Evolutionary conservation across 441 rosid genomes (phyloP), one percentile per base, ranked within the genome.

Genomic region (Raphanus hybrid): DNA sequence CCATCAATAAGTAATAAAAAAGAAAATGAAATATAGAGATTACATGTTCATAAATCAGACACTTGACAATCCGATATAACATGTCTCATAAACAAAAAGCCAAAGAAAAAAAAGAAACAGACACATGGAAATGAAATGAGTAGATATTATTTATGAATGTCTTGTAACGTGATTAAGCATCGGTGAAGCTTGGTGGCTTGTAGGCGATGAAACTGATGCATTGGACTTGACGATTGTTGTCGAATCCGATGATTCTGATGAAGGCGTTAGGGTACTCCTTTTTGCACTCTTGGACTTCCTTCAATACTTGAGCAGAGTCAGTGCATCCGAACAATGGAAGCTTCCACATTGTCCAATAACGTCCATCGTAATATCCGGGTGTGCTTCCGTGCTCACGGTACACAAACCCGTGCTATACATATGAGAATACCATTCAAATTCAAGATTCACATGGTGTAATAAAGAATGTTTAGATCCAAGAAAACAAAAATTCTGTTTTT

Each of bases 281-380:
- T 82, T 83, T 83, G 81, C 71, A 67, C 68, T 83, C 88, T 45
- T 82, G 74, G 2, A 85, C 62, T 81, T 85, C 88, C 77, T 80
- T 75, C 75, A 85, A 8, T 61, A 83, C 85, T 45, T 85, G 86
- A 6, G 85, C 26, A 0, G 85, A 70, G 65, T 85, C 86, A 0
- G 58, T 82, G 82, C 88, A 85, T 27, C 86, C 88, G 18, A 81
- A 83, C 86, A 83, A 77, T 3, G 84, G 88, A 60, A 85, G 82
- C 84, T 82, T 83, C 84, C 85, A 85, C 82, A 83, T 80, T 35
- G 83, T 82, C 88, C 88, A 85, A 78, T 85, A 83, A 5, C 88
- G 68, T 2, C 88, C 85, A 14, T 85, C 88, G 18, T 83, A 75
- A 78, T 83, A 85, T 61, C 88, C 85, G 0, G 84, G 84, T 0